Percentiles rank a stretch among this genome's conserved stretches.
These are phyloP conservation scores for Fusarium siculi DNA, from an alignment of 2,329 filamentous ascomycete genomes.

Conservation along the genomic window DNA sequence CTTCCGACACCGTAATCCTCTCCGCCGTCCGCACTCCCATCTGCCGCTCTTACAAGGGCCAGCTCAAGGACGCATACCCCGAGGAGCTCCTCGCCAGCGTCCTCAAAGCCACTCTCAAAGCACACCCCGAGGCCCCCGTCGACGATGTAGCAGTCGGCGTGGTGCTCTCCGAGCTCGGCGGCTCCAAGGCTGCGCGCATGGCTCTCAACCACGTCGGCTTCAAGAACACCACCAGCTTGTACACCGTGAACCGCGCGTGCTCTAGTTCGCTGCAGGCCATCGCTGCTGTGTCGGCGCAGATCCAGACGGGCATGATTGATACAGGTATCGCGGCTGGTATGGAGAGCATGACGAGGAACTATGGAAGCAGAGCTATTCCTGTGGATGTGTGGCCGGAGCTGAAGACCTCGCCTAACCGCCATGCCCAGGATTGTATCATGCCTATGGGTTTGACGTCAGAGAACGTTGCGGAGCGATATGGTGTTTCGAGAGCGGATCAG, in stretches of 20 bases:
- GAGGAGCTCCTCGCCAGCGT: constrained; percentile 84
- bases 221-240: constrained; percentile 76
- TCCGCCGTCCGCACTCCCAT: constrained; percentile 91
- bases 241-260: constrained; percentile 91
- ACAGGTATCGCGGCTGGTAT: constrained; percentile 87
- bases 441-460: constrained; percentile 91
- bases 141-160: constrained; percentile 89
- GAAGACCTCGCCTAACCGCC: constrained; percentile 69
- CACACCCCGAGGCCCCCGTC: constrained; percentile 71
- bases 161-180: constrained; percentile 90
- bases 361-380: constrained; percentile 85
- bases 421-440: constrained; percentile 90
- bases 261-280: constrained; percentile 82
- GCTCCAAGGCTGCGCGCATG: constrained; percentile 91
- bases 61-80: constrained; percentile 87
- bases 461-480: constrained; percentile 84
- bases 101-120: constrained; percentile 59
- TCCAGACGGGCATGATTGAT: constrained; percentile 77
- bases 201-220: constrained; percentile 86
- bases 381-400: constrained; percentile 82
- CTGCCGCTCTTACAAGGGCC: constrained; percentile 83
- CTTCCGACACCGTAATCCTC: constrained; percentile 86
- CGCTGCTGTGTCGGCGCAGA: constrained; percentile 77
- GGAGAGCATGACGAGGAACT: constrained; percentile 97
- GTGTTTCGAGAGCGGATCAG: constrained; percentile 78